phyloP scores from a whole-genome alignment of 2,329 filamentous ascomycete genomes.

The Calonectria crousiana region DNA sequence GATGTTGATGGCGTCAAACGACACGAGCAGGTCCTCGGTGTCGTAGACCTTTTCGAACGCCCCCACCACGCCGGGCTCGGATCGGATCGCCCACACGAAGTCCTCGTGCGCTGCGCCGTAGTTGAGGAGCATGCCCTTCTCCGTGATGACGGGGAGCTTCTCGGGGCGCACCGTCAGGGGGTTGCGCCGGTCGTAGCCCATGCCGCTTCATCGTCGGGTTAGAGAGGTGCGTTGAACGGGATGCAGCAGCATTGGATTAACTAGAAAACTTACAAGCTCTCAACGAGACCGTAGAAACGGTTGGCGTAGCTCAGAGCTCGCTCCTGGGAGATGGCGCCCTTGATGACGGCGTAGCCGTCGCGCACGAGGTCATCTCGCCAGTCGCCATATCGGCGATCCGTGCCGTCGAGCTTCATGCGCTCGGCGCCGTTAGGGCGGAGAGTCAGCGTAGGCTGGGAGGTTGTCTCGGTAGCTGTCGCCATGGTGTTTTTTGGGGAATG shows the following conservation, averaged over 20 bases:
- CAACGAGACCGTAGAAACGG: conserved; percentile 38
- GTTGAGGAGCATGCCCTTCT: conserved; percentile 60
- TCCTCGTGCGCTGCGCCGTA: conserved; percentile 62
- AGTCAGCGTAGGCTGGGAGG: conserved; percentile 28
- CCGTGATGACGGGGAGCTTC: conserved; percentile 43
- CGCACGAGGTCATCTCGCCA: conserved; percentile 40
- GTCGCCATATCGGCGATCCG: conserved; percentile 36
- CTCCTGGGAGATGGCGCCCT: conserved; percentile 35
- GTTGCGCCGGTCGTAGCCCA: conserved; percentile 36
- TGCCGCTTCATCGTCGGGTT: conserved; percentile 21
- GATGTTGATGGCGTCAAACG: conserved; percentile 54
- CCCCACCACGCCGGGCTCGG: conserved; percentile 58
- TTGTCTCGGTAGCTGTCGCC: neutral
- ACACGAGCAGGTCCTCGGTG: conserved; percentile 61
- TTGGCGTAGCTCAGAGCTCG: conserved; percentile 39
- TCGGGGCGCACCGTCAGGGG: conserved; percentile 35
- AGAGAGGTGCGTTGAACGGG: neutral
- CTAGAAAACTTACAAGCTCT: conserved; percentile 34
- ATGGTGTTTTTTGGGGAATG: neutral
- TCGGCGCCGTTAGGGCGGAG: conserved; percentile 37
- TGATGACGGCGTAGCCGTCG: conserved; percentile 37
- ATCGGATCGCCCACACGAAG: conserved; percentile 60
- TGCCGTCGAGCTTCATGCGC: conserved; percentile 36
- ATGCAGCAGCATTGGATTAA: neutral
- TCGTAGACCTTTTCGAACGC: conserved; percentile 60